These are phyloP conservation scores for Lactifluus volemus DNA, from an alignment of 768 basidiomycete species.

Conservation along the genomic window DNA sequence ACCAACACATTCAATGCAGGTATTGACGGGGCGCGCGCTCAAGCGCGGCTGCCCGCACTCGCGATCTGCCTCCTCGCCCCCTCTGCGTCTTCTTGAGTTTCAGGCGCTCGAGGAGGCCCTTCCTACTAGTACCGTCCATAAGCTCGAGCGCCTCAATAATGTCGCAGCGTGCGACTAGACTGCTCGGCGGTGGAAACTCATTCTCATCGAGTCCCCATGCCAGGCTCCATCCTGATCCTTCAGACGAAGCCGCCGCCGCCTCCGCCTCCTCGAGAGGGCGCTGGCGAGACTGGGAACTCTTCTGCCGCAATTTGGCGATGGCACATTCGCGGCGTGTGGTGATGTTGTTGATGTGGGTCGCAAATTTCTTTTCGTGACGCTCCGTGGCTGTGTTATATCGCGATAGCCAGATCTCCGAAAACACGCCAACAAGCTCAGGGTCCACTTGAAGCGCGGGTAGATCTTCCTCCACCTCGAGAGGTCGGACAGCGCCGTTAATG, in stretches of 20 bases:
- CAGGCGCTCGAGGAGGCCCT: constrained; percentile 26
- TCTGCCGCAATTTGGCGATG: constrained; percentile 32
- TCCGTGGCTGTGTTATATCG: constrained; percentile 62
- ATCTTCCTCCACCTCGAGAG: constrained; percentile 63
- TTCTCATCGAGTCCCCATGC: constrained; percentile 68
- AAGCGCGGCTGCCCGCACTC: no score
- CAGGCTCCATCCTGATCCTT: constrained; percentile 56
- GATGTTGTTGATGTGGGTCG: constrained; percentile 42
- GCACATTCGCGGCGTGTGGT: constrained; percentile 60
- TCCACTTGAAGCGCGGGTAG: constrained; percentile 59
- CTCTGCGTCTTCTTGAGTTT: neutral
- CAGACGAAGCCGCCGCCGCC: neutral
- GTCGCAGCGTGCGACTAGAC: constrained; percentile 80
- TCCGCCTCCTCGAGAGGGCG: constrained; percentile 6
- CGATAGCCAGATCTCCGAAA: constrained; percentile 65
- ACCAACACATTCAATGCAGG: no score
- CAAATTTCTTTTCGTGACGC: constrained; percentile 61
- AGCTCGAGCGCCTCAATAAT: constrained; percentile 66
- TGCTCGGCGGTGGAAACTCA: constrained; percentile 85
- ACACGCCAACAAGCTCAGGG: constrained; percentile 53
- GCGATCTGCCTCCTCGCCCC: neutral
- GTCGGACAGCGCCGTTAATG: constrained; percentile 63
- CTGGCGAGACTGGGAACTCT: neutral
- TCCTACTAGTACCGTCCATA: constrained; percentile 49
- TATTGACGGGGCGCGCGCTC: no score